Conservation (phyloP, 2,329 filamentous ascomycete species). For the Emericellopsis cladophorae region DNA sequence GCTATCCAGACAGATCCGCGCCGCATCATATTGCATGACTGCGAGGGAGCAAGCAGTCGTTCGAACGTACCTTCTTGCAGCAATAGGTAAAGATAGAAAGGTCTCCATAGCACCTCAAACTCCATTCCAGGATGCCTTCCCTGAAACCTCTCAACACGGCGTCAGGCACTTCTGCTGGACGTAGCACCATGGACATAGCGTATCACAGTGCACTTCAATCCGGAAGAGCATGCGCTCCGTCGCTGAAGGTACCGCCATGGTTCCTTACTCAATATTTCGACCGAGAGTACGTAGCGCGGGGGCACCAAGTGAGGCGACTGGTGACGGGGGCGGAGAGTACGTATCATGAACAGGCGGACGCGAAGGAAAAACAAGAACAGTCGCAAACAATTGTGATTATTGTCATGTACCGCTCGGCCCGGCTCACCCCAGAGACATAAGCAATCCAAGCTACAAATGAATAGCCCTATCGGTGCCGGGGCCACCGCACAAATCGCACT, state of each 20-base stretch:
- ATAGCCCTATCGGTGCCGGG: too few relatives aligned
- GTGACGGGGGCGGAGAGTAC: too few relatives aligned
- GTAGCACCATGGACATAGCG: conserved; percentile 40
- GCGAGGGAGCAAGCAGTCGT: not conserved
- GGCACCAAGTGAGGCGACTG: not conserved
- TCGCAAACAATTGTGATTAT: too few relatives aligned
- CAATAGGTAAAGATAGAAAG: conserved; percentile 29
- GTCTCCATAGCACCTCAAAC: conserved; percentile 33
- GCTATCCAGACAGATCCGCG: too few relatives aligned
- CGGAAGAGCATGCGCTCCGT: conserved; percentile 2
- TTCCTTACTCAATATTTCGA: too few relatives aligned
- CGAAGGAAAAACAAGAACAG: too few relatives aligned
- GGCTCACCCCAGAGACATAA: too few relatives aligned
- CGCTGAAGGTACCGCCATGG: not conserved
- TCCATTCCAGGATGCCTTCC: conserved; percentile 24
- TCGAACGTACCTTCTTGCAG: conserved; percentile 11
- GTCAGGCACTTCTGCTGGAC: conserved; percentile 33
- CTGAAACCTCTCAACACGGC: conserved; percentile 27
- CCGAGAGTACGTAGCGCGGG: not conserved
- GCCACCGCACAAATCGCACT: too few relatives aligned
- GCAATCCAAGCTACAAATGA: too few relatives aligned
- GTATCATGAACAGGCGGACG: too few relatives aligned
- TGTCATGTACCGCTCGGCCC: too few relatives aligned
- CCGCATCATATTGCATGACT: not conserved
- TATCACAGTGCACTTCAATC: conserved; percentile 35